Evolutionary conservation across 805 yeast genomes (phyloP), one percentile per base, ranked within the genome.

Genomic region (Hermanozyma aechmeae): DNA sequence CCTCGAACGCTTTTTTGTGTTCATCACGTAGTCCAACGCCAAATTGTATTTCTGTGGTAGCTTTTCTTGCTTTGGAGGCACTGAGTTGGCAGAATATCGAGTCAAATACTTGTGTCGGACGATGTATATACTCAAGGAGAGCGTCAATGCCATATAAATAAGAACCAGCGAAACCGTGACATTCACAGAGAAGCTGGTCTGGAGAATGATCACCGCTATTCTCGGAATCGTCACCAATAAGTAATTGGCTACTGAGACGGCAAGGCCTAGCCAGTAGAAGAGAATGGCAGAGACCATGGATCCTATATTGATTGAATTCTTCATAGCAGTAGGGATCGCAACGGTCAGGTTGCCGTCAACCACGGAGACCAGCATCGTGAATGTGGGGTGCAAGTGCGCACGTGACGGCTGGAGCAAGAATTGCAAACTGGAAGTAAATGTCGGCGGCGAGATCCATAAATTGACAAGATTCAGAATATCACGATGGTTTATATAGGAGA

Each of bases 31-130:
- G 50, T 42, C 76, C 69, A 37, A 65, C 38, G 29, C 59, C 19
- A 14, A 14, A 4, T 24, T 18, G 15, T 11, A 13, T 5, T 4
- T 14, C 50, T 23, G 65, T 41, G 31, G 58, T 50, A 10, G 65
- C n/a, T 19, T 26, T 16, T 71, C 33, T 61, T 56, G 27, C 72
- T 64, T 37, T 34, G 29, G 30, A 4, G 47, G 46, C 30, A 48
- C 43, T 6, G 59, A 51, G 25, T 48, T 46, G 14, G 46, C 45
- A 4, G 87, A 73, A 48, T 81, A 82, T 8, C 65, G 57, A 0
- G 83, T 77, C 13, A 79, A 54, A 31, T 74, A 75, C 30, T 69
- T 67, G 53, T 81, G 79, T 25, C 92, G 56, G 5, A 79, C 65
- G 23, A 74, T 44, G 2, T 70, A 57, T 45, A 68, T 68, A 13